phyloP scores from a whole-genome alignment of 2,329 filamentous ascomycete genomes.

The Calonectria montana region DNA sequence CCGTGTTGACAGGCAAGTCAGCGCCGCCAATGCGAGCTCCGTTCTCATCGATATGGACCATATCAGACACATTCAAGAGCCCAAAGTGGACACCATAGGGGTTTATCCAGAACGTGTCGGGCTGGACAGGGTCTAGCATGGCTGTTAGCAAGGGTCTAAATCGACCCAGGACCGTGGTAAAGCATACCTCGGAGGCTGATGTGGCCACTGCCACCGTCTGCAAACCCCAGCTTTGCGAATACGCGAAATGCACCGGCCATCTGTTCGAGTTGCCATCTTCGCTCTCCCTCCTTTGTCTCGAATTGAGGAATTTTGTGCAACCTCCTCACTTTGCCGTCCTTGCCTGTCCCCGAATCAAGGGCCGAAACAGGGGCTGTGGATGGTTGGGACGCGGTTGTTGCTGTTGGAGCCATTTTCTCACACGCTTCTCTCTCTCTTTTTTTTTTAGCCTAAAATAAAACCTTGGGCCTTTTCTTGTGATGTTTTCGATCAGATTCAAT shows the following conservation, averaged over 20 bases:
- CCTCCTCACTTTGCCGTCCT: constrained; percentile 28
- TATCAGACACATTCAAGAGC: constrained; percentile 71
- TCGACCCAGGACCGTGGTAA: not conserved
- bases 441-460: not conserved
- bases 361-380: constrained; percentile 5
- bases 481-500: not conserved
- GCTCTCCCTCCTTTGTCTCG: constrained; percentile 35
- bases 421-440: not conserved
- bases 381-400: constrained; percentile 6
- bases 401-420: constrained; percentile 29
- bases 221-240: constrained; percentile 58
- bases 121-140: constrained; percentile 45
- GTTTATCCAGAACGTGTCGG: constrained; percentile 60
- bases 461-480: not conserved
- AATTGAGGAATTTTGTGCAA: constrained; percentile 35
- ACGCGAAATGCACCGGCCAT: constrained; percentile 60
- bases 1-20: constrained; percentile 72
- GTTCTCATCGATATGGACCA: constrained; percentile 71
- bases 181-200: constrained; percentile 51
- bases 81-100: constrained; percentile 74
- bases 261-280: constrained; percentile 50
- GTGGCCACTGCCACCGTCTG: constrained; percentile 59
- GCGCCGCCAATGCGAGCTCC: constrained; percentile 71
- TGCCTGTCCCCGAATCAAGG: constrained; percentile 24
- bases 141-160: constrained; percentile 8